phyloP scores from a whole-genome alignment of 208 protist species.

The Balamuthia mandrillaris region DNA sequence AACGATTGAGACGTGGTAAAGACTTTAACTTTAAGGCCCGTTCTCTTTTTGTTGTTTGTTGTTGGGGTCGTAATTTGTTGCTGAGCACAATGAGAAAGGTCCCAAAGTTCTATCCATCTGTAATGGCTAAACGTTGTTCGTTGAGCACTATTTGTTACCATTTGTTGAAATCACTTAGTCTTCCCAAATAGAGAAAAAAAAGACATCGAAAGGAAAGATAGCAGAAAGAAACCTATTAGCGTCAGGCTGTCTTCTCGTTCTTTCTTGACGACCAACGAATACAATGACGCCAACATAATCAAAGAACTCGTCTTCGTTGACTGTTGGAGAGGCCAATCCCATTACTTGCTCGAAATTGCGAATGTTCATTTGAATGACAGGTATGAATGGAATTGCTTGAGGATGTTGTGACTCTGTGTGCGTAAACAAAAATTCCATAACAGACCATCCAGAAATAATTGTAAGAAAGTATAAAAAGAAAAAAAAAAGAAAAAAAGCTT shows the following conservation, averaged over 20 bases:
- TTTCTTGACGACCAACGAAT: conserved; percentile 10
- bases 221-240: not conserved
- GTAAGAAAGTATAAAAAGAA: not conserved
- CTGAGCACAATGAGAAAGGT: not conserved
- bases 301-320: not conserved
- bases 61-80: not conserved
- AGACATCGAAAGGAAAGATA: not conserved
- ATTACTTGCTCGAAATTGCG: too few relatives aligned
- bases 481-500: not conserved
- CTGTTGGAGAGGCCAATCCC: not conserved
- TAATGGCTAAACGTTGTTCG: conserved; percentile 27
- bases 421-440: not conserved
- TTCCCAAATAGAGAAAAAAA: not conserved
- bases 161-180: too few relatives aligned
- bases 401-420: not conserved
- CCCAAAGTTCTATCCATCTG: conserved; percentile 1
- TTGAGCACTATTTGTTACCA: too few relatives aligned
- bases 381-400: not conserved
- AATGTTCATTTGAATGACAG: too few relatives aligned
- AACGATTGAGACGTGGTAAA: conserved; percentile 15
- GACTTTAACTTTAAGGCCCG: conserved; percentile 1
- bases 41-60: not conserved
- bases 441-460: not conserved
- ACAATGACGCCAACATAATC: conserved; percentile 7
- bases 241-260: not conserved